phyloP scores from a whole-genome alignment of 2,329 filamentous ascomycete genomes.

The Periconia macrospinosa region DNA sequence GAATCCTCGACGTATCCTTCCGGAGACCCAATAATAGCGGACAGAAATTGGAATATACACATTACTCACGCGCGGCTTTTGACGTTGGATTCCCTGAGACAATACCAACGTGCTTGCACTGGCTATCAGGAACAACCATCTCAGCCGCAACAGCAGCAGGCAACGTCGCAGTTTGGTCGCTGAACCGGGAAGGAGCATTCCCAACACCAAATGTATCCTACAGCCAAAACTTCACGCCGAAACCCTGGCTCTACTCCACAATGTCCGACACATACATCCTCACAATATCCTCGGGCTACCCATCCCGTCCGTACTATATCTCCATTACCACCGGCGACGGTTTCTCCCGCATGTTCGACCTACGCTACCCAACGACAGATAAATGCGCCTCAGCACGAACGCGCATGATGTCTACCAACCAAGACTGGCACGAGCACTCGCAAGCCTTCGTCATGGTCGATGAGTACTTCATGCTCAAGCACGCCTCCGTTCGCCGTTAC shows the following conservation, averaged over 20 bases:
- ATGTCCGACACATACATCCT: constrained; percentile 53
- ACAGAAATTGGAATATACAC: constrained; percentile 35
- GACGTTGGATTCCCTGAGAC: constrained; percentile 54
- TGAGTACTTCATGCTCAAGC: constrained; percentile 55
- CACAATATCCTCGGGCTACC: constrained; percentile 54
- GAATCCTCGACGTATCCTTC: constrained; percentile 55
- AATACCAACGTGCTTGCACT: constrained; percentile 59
- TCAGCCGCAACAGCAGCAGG: constrained; percentile 61
- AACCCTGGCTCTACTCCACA: constrained; percentile 48
- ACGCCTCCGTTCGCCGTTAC: constrained; percentile 55
- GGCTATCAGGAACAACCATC: constrained; percentile 59
- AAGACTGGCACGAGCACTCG: constrained; percentile 59
- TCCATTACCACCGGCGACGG: constrained; percentile 59
- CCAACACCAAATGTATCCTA: constrained; percentile 2
- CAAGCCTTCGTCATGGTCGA: constrained; percentile 59
- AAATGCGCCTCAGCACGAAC: constrained; percentile 50
- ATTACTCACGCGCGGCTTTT: constrained; percentile 53
- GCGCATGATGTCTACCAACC: constrained; percentile 51
- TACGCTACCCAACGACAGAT: constrained; percentile 51
- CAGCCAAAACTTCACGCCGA: constrained; percentile 14
- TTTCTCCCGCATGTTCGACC: constrained; percentile 57
- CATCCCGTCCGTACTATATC: constrained; percentile 56
- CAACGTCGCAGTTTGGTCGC: constrained; percentile 57
- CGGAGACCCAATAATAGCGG: constrained; percentile 9
- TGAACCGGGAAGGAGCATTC: constrained; percentile 41